phyloP scores from a whole-genome alignment of 371 early-diverging fungal genomes.

The Mortierella sp. region DNA sequence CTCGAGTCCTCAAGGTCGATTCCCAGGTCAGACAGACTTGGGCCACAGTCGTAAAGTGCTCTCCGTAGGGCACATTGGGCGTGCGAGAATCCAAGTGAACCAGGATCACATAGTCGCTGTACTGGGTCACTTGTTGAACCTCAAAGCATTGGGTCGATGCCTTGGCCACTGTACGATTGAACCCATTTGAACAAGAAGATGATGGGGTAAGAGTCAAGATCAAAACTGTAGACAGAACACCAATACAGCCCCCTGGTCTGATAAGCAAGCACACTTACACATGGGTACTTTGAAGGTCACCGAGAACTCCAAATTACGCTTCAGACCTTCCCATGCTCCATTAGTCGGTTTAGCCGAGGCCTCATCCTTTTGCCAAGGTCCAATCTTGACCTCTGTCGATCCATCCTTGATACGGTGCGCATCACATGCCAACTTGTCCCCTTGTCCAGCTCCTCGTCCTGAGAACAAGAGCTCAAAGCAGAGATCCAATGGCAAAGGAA shows the following conservation, averaged over 20 bases:
- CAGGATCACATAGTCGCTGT: conserved; percentile 16
- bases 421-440: conserved; percentile 24
- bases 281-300: conserved; percentile 48
- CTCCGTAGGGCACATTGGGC: conserved; percentile 44
- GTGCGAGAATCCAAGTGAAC: conserved; percentile 38
- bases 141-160: conserved; percentile 44
- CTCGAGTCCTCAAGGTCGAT: conserved; percentile 17
- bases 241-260: too few species aligned
- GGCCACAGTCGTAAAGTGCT: conserved; percentile 43
- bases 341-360: background rate
- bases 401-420: conserved; percentile 39
- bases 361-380: conserved; percentile 16
- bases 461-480: conserved; percentile 47
- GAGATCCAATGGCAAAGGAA: conserved; percentile 29
- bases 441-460: conserved; percentile 25
- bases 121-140: conserved; percentile 22
- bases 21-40: conserved; percentile 50
- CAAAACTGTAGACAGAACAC: background rate
- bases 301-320: conserved; percentile 37
- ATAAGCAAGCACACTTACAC: conserved; percentile 18
- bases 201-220: background rate
- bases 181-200: background rate
- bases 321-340: conserved; percentile 16
- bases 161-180: conserved; percentile 28
- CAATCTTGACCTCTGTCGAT: conserved; percentile 33